Base-by-base conservation (phyloP, 306 rosid genomes). In the Prosopis cineraria region DNA sequence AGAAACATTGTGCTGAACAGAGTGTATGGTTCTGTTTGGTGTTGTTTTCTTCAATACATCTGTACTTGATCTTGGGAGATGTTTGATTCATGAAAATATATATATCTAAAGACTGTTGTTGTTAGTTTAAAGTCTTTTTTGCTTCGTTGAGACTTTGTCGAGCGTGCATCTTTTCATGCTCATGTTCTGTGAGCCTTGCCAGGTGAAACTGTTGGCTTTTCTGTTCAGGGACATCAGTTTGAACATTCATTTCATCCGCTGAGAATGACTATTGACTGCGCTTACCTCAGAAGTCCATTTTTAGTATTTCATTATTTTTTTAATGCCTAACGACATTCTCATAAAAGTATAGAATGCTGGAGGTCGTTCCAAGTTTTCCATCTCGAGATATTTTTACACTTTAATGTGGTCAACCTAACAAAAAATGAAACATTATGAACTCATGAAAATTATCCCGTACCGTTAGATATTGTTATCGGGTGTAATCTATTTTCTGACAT, bases 401-500 rank as follows among this genome's bases (percentile, higher is more conserved):
- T 24, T 25, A 19, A 52, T 17, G 27, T 33, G 37, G 30, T 24
- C 60, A 44, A 39, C 70, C 52, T 22, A 33, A 30, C 69, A 41
- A 10, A 45, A 43, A 25, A 41, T 39, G 29, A 44, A 73, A 33
- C 19, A 45, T 14, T 56, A 74, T 6, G 43, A 4, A 20, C 53
- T 58, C 75, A 52, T 41, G 72, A 36, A 52, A 41, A 19, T 2
- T 24, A 72, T 64, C 17, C 3, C n/a, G 69, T 63, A 7, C 20
- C 50, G 5, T 10, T 10, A 65, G 44, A 45, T 58, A 19, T 72
- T 78, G 41, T 72, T 70, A 27, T 65, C 53, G 14, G 27, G 60
- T 45, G 56, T 27, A 75, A 81, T 68, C 27, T 76, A 59, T 81
- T 63, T 83, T 27, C 14, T 30, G 83, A 40, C 67, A 30, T 65